Conservation (phyloP, 2,329 filamentous ascomycete species). For the Trichophyton benhamiae region DNA sequence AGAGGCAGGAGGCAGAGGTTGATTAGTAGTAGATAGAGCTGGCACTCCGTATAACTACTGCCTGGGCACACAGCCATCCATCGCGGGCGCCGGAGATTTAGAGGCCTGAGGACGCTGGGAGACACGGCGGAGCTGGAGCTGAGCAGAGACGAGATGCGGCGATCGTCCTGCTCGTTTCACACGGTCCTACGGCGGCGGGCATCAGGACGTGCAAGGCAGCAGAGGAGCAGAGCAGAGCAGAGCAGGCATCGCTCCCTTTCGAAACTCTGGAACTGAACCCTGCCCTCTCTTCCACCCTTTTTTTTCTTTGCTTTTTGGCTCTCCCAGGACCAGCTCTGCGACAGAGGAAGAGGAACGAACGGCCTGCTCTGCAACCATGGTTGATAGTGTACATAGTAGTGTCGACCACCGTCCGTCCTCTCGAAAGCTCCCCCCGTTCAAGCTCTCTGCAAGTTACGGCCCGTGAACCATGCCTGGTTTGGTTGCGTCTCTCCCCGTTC, state of each 20-base stretch:
- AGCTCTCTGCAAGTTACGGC: background rate
- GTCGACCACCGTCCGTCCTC: background rate
- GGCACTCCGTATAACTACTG: too few species aligned
- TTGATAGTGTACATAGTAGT: background rate
- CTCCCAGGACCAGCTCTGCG: too few species aligned
- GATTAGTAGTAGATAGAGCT: too few species aligned
- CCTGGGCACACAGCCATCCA: too few species aligned
- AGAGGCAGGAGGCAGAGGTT: too few species aligned
- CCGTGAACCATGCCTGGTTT: background rate
- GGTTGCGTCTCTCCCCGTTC: background rate
- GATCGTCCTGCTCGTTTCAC: background rate
- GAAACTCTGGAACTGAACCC: background rate
- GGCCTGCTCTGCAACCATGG: background rate
- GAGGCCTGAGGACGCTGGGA: too few species aligned
- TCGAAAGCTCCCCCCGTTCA: background rate
- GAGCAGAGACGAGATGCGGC: too few species aligned
- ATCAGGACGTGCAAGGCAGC: too few species aligned
- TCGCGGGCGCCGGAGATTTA: too few species aligned
- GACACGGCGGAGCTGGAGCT: too few species aligned
- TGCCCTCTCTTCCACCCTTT: background rate
- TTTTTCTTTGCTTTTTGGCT: background rate
- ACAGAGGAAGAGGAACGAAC: too few species aligned
- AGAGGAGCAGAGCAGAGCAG: background rate
- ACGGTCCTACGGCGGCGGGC: background rate
- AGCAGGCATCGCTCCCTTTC: background rate